These are phyloP conservation scores for Ophiocytium majus DNA, from an alignment of 352 stramenopile species.

Conservation along the genomic window DNA sequence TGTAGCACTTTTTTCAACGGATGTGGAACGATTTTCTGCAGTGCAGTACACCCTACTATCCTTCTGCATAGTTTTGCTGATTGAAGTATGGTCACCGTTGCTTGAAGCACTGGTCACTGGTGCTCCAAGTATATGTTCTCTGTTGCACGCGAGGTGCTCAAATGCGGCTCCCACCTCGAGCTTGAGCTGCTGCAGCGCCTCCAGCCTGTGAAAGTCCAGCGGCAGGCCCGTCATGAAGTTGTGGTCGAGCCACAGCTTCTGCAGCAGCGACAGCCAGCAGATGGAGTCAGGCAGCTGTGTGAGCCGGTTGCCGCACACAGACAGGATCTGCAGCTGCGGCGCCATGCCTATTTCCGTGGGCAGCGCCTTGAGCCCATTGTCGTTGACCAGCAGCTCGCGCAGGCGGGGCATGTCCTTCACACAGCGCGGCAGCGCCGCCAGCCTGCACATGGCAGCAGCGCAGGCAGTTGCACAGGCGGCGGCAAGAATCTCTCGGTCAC, in stretches of 20 bases:
- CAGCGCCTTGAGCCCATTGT: constrained; percentile 39
- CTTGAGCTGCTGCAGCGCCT: not conserved
- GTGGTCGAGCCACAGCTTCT: constrained; percentile 50
- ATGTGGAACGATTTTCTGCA: too few relatives aligned
- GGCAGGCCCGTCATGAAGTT: constrained; percentile 40
- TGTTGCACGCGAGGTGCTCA: too few relatives aligned
- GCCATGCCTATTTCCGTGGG: constrained; percentile 40
- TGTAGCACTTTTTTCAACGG: too few relatives aligned
- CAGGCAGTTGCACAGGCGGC: not conserved
- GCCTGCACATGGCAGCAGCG: not conserved
- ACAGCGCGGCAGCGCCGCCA: constrained; percentile 41
- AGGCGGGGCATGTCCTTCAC: constrained; percentile 50
- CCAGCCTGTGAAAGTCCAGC: not conserved
- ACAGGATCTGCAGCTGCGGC: constrained; percentile 17
- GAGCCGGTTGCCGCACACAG: constrained; percentile 32
- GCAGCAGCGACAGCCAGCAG: constrained; percentile 31
- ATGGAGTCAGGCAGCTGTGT: constrained; percentile 48
- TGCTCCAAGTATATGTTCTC: too few relatives aligned
- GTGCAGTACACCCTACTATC: too few relatives aligned
- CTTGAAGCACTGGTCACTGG: too few relatives aligned
- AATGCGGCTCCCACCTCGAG: constrained; percentile 7
- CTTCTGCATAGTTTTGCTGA: too few relatives aligned
- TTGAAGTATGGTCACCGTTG: too few relatives aligned
- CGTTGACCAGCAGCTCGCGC: constrained; percentile 23
- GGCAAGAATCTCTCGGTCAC: too few relatives aligned